These are phyloP conservation scores for Lepiota brunneoincarnata DNA, from an alignment of 768 basidiomycete species.

Conservation along the genomic window DNA sequence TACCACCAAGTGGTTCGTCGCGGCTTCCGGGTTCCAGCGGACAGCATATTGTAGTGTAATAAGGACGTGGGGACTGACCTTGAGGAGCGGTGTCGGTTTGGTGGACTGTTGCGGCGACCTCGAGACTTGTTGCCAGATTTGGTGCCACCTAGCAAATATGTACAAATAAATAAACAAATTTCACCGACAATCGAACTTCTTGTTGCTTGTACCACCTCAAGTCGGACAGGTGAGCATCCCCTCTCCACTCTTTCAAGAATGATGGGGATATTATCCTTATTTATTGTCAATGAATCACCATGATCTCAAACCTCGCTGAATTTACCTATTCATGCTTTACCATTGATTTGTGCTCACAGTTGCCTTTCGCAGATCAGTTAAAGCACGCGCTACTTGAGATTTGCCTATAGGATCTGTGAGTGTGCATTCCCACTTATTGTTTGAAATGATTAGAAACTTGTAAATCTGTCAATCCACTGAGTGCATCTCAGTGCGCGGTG, in stretches of 20 bases:
- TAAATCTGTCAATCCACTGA: constrained; percentile 14
- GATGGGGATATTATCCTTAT: constrained; percentile 53
- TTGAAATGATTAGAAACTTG: constrained; percentile 12
- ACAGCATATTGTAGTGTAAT: constrained; percentile 13
- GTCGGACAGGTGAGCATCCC: constrained; percentile 26
- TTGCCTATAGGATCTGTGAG: not conserved
- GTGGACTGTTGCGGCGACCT: constrained; percentile 27
- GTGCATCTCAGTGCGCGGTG: constrained; percentile 6
- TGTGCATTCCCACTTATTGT: not conserved
- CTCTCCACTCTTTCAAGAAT: constrained; percentile 22
- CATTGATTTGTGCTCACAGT: not conserved
- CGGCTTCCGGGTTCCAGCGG: constrained; percentile 6
- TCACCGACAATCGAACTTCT: constrained; percentile 11
- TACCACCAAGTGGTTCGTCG: constrained; percentile 2
- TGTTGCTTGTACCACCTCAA: constrained; percentile 1
- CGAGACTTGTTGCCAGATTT: constrained; percentile 21
- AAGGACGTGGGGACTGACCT: constrained; percentile 52
- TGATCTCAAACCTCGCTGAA: constrained; percentile 54
- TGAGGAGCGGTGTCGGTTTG: constrained; percentile 54
- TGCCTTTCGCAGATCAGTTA: not conserved
- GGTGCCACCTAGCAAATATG: constrained; percentile 28
- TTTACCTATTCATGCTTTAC: constrained; percentile 25
- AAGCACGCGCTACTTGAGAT: not conserved
- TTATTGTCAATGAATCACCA: constrained; percentile 68
- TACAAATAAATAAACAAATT: constrained; percentile 21